Conservation (phyloP, 164 flowering plant species). For the Magnolia kwangsiensis region DNA sequence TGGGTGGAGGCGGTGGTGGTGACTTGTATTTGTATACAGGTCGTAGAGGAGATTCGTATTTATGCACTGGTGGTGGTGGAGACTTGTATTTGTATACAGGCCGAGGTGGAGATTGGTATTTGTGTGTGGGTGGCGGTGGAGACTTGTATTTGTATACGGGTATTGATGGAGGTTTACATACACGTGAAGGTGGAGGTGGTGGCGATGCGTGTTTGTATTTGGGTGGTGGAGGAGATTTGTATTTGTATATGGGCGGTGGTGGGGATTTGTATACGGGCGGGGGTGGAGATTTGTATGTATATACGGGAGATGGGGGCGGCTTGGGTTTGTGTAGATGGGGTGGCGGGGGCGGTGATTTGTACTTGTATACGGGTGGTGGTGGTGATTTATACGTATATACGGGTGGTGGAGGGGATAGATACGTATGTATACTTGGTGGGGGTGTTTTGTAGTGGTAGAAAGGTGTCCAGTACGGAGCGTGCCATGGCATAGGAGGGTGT, state of each 20-base stretch:
- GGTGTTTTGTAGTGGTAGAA: not conserved
- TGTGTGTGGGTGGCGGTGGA: slow-evolving; percentile 5
- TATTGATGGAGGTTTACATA: not conserved
- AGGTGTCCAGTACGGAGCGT: not conserved
- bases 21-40: not conserved
- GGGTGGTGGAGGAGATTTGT: slow-evolving; percentile 9
- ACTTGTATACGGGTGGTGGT: not conserved
- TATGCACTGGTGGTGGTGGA: slow-evolving; percentile 6
- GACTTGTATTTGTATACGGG: not conserved
- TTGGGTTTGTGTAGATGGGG: not conserved
- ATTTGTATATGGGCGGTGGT: not conserved
- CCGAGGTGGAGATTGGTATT: slow-evolving; percentile 3
- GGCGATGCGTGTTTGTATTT: not conserved
- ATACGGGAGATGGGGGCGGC: not conserved
- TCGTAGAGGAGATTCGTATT: not conserved
- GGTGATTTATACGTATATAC: not conserved
- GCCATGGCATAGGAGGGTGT: not conserved
- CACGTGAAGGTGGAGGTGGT: not conserved
- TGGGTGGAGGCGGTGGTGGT: slow-evolving; percentile 6
- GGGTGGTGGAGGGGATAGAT: not conserved
- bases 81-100: not conserved
- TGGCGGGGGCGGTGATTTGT: slow-evolving; percentile 1
- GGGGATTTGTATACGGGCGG: not conserved
- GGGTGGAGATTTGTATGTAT: not conserved
- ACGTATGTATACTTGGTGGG: slow-evolving; percentile 1